Evolutionary conservation across 2,329 filamentous ascomycete species (phyloP).

Genomic region (Fusarium sororula): DNA sequence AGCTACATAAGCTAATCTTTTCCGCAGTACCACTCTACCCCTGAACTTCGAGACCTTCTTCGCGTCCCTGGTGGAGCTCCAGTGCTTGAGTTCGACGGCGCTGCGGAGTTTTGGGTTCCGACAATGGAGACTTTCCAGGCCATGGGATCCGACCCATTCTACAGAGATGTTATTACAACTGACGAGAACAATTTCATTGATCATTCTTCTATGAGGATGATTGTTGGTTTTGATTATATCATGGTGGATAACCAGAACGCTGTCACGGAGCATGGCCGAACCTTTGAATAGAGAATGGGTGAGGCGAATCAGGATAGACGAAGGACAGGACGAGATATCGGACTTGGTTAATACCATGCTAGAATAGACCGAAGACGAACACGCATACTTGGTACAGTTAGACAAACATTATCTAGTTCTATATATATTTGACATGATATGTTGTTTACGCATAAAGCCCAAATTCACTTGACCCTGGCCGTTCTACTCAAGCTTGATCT

Average conservation of each 20-base stretch:
- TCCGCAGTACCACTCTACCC: neutral
- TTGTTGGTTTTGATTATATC: slow-evolving; percentile 10
- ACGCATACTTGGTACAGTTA: neutral
- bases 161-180: neutral
- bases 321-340: neutral
- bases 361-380: neutral
- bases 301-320: too few relatives aligned
- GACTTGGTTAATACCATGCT: neutral
- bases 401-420: neutral
- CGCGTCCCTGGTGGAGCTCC: neutral
- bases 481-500: slow-evolving; percentile 9
- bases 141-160: neutral
- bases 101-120: slow-evolving; percentile 1
- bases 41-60: neutral
- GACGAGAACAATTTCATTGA: slow-evolving; percentile 10
- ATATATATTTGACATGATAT: neutral
- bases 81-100: slow-evolving; percentile 1
- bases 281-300: neutral
- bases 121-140: neutral
- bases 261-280: neutral
- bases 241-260: slow-evolving; percentile 12
- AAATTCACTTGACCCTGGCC: fast-evolving
- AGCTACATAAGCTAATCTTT: fast-evolving
- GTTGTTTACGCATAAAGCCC: fast-evolving
- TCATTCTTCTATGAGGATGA: neutral